Evolutionary conservation across 2,329 filamentous ascomycete species (phyloP).

Genomic region (Hymenoscyphus linearis): DNA sequence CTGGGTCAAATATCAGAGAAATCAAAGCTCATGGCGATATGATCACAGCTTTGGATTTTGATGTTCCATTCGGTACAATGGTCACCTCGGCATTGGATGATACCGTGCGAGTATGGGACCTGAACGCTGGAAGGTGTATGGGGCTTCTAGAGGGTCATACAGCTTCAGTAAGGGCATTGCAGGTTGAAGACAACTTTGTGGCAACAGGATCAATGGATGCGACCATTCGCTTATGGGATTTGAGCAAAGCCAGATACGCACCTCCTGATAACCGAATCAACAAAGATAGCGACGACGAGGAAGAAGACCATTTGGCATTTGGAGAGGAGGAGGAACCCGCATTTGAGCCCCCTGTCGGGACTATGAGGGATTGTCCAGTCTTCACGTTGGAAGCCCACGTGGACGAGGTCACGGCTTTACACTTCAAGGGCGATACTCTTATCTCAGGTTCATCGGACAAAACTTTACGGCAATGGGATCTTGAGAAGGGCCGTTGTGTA

Average conservation of each 20-base stretch:
- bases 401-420: constrained; percentile 87
- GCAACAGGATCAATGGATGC: constrained; percentile 94
- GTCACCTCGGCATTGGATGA: constrained; percentile 91
- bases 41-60: constrained; percentile 90
- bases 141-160: constrained; percentile 90
- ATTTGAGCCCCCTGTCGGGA: constrained; percentile 68
- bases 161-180: constrained; percentile 84
- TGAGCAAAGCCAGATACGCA: constrained; percentile 81
- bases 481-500: constrained; percentile 93
- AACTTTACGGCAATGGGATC: constrained; percentile 94
- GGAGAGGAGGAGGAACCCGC: constrained; percentile 63
- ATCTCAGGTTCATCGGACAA: constrained; percentile 97
- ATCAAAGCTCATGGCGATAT: constrained; percentile 82
- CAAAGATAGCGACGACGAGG: constrained; percentile 50
- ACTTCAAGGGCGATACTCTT: constrained; percentile 83
- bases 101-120: constrained; percentile 91
- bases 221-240: constrained; percentile 89
- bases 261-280: constrained; percentile 50
- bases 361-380: constrained; percentile 85
- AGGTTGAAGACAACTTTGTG: constrained; percentile 92
- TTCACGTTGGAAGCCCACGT: constrained; percentile 86
- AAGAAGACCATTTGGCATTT: constrained; percentile 66
- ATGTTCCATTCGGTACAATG: constrained; percentile 93
- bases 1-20: constrained; percentile 82
- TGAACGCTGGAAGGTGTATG: constrained; percentile 89